Evolutionary conservation across 2,329 filamentous ascomycete species (phyloP), one percentile per base, ranked within the genome.

Genomic region (Myriosclerotinia duriaeana): DNA sequence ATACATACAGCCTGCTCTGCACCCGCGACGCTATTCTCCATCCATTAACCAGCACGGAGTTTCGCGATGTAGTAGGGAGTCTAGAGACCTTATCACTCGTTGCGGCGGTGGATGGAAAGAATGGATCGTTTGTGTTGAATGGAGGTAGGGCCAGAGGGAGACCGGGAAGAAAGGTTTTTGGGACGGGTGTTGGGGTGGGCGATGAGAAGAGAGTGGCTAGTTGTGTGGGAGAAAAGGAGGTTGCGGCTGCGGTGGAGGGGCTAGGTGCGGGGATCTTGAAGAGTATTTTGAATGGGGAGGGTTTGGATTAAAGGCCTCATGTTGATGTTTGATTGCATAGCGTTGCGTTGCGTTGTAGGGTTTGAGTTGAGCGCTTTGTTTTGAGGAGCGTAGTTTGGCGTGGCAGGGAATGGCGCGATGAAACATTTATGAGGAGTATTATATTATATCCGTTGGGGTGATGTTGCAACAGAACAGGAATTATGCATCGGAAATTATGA

Each of bases 31-130:
- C 93, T n/a, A 83, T 96, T 12, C 84, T 99, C 2, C 93, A 97
- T 72, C 91, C 94, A 0, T 85, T 99, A 2, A 95, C 92, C 1
- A 90, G 87, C 74, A 95, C 92, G 6, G 95, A 99, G 77, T 99
- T 99, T 78, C 87, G 93, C 67, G 95, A 99, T 78, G 93, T 99
- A 6, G 83, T 97, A 26, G 88, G 90, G 46, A 96, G 92, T 72
- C 79, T 99, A 63, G 95, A 99, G 80, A 95, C 93, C 0, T 80
- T 97, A 56, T 93, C 92, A 1, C 81, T 98, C 30, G 84, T 97
- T 7, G 89, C 77, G 78, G 89, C 79, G 74, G 91, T 80, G 76
- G 92, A 84, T 80, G 91, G 81, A 72, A 92, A 85, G 80, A 89
- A 81, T 60, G 90, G 86, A 55, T 91, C 84, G 70, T 88, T 90